Conservation (phyloP, 1,139 yeast genomes). For the Zygosaccharomyces sapae region DNA sequence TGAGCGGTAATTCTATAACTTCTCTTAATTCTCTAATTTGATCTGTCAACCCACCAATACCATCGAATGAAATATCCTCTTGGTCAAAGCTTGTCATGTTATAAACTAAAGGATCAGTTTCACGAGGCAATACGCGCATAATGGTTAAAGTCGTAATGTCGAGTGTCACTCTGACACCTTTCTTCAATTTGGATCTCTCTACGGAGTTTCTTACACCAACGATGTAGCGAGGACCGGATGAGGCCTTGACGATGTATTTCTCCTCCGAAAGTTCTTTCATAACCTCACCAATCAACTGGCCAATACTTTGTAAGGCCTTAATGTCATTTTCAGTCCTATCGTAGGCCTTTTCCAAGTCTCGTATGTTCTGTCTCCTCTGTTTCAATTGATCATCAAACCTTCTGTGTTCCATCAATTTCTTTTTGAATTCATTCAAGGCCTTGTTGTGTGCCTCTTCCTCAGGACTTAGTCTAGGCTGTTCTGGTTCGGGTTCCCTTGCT, state of each 20-base stretch:
- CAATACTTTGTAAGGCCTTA: constrained; percentile 94
- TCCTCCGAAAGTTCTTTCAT: constrained; percentile 94
- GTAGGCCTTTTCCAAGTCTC: constrained; percentile 77
- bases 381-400: constrained; percentile 92
- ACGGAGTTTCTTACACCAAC: constrained; percentile 96
- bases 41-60: constrained; percentile 95
- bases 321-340: constrained; percentile 95
- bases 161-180: constrained; percentile 92
- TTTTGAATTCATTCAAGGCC: constrained; percentile 76
- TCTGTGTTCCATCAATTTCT: constrained; percentile 85
- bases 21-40: constrained; percentile 96
- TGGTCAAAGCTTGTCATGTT: constrained; percentile 98
- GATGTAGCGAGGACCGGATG: constrained; percentile 95
- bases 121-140: constrained; percentile 96
- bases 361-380: constrained; percentile 75
- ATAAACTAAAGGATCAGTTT: constrained; percentile 96
- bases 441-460: constrained; percentile 72
- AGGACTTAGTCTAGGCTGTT: constrained; percentile 35
- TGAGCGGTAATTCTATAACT: constrained; percentile 94
- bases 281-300: constrained; percentile 96
- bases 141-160: constrained; percentile 98
- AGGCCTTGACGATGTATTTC: constrained; percentile 92
- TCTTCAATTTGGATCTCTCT: constrained; percentile 74
- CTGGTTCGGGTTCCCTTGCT: constrained; percentile 19
- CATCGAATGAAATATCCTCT: constrained; percentile 90